Evolutionary conservation across 1,284 basidiomycete genomes (phyloP), one percentile per base, ranked within the genome.

Genomic region (Rhizopogon parksii): DNA sequence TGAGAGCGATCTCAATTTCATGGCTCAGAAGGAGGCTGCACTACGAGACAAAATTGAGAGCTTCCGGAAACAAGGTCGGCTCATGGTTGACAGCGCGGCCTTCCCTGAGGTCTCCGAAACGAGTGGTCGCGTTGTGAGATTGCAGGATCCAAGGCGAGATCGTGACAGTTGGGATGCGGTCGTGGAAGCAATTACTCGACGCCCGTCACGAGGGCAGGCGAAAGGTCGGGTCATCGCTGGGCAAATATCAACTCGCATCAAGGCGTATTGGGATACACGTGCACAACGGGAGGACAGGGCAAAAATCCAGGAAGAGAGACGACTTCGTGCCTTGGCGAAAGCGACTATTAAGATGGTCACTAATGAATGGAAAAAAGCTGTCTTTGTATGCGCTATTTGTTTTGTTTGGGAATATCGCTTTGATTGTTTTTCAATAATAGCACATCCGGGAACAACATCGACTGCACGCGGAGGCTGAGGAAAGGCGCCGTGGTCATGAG

Each of bases 331-430:
- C 2, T 60, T 91, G 45, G 89, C 88, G 19, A 90, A 87, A 67
- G 76, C 76, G 42, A 88, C 83, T 0, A 73, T 83, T 48, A 79
- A 78, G 57, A 74, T 88, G 60, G 83, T 97, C 17, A 73, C 81
- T 24, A 79, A 77, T 32, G 88, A 93, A 59, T 98, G 95, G 95
- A 89, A 86, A 63, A 82, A 92, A 58, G 95, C 91, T 2, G 83
- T 94, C 46, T 86, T 87, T 60, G 91, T 92, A 64, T 66, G 89
- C 78, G 5, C 37, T 32, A 38, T 3, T 38, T 38, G 46, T 37
- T 25, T 40, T 47, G 17, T n/a, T 47, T 12, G 15, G 2, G 27
- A n/a, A 17, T 50, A 25, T 50, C 15, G 3, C 36, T 11, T 47
- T 19, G 19, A 34, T n/a, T 14, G 3, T 17, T 43, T 7, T 34